These are phyloP conservation scores for Fusarium sp. DNA, from an alignment of 2,329 filamentous ascomycete genomes.

Conservation along the genomic window DNA sequence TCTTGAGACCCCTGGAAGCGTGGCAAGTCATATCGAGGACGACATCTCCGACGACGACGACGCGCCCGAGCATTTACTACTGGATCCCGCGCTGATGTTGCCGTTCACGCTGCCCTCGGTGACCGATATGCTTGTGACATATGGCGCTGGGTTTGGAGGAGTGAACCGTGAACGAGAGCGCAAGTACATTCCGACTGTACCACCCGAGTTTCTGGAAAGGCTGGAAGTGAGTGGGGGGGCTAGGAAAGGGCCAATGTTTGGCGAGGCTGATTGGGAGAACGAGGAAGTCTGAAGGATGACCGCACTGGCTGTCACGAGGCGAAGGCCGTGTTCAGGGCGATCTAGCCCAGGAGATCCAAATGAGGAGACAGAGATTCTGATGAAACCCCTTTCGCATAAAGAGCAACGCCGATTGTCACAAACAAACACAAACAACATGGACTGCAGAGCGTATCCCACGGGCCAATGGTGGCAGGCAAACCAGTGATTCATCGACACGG, in stretches of 20 bases:
- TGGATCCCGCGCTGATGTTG: slow-evolving; percentile 91
- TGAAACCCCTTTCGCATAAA: slow-evolving; percentile 13
- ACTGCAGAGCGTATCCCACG: slow-evolving; percentile 13
- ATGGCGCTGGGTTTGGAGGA: slow-evolving; percentile 93
- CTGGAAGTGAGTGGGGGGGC: slow-evolving; percentile 69
- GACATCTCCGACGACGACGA: slow-evolving; percentile 67
- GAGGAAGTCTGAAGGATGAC: slow-evolving; percentile 60
- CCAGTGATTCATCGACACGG: neutral
- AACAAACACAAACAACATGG: slow-evolving; percentile 9
- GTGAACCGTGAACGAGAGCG: slow-evolving; percentile 89
- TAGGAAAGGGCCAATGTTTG: slow-evolving; percentile 65
- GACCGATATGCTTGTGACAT: slow-evolving; percentile 96
- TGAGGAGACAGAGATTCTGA: neutral
- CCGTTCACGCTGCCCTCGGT: slow-evolving; percentile 95
- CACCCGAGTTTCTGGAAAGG: slow-evolving; percentile 90
- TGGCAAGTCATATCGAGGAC: slow-evolving; percentile 48
- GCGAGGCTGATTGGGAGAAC: slow-evolving; percentile 73
- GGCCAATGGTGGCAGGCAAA: neutral
- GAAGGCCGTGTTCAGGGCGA: neutral
- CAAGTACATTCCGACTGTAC: slow-evolving; percentile 96
- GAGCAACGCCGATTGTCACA: slow-evolving; percentile 1
- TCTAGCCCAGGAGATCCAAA: neutral
- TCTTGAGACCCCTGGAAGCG: slow-evolving; percentile 55
- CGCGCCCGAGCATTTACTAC: slow-evolving; percentile 76
- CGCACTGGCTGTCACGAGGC: slow-evolving; percentile 12